Base-by-base conservation (phyloP, 768 basidiomycete genomes). In the Boletellus sp. region DNA sequence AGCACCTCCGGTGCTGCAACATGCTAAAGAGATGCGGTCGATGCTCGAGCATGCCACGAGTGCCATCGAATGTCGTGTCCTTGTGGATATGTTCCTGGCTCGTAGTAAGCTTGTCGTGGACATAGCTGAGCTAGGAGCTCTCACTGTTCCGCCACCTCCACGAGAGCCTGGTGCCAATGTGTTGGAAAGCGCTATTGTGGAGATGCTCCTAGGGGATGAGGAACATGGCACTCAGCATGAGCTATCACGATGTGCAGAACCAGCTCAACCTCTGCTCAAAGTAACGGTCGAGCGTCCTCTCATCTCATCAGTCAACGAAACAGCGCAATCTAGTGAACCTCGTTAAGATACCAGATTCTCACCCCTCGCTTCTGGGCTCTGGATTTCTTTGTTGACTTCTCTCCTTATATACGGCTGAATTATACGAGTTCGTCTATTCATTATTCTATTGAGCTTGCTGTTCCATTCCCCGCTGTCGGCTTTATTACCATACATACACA, bases 41-140 rank as follows among this genome's bases (percentile, higher is more conserved):
- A 72, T 88, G 49, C 68, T 94, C 16, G 67, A 77, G 9, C 78
- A 71, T 43, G 90, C 92, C 13, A 85, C 85, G 2, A 82, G 77
- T 37, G 87, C 79, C 40, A 83, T 85, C 52, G 93, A 95, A 71
- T 93, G 91, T 63, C 87, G 88, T 44, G 72, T 94, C 37, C 82
- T 94, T 49, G 75, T 92, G 24, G 85, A 90, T 54, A 87, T 91
- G 74, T 87, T 89, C 70, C 72, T 95, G 50, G 76, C 81, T 12
- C 82, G 81, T 55, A 76, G 76, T 45, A 81, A 80, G 16, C 74
- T 75, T 38, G 46, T 68, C 11, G 19, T 63, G 19, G 69, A 72
- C 28, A 53, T 64, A 22, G 62, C 70, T 60, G 41, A 54, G 36
- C 46, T 47, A 19, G 65, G 66, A 26, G 61, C 63, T 11, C 63